Percentiles rank a stretch among this genome's conserved stretches.
Evolutionary conservation across 768 basidiomycete genomes (phyloP).

Genomic region (Asterophora lycoperdoides): DNA sequence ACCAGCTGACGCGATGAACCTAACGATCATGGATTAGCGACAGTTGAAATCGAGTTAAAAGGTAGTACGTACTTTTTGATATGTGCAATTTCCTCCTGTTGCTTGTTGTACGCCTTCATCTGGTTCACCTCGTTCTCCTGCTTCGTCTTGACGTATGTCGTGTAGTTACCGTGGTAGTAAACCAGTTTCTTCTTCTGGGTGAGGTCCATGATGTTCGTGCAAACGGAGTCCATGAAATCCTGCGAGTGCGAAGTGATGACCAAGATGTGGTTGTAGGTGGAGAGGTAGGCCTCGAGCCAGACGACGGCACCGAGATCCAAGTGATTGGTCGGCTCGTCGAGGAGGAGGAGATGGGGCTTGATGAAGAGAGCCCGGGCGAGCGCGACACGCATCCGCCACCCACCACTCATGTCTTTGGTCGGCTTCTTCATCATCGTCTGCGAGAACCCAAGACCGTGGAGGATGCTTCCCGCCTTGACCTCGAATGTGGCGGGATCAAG

Average conservation of each 20-base stretch:
- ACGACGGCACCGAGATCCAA: constrained; percentile 97
- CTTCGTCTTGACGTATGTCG: constrained; percentile 96
- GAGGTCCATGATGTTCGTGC: constrained; percentile 98
- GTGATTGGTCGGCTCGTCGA: constrained; percentile 93
- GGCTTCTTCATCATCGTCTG: constrained; percentile 91
- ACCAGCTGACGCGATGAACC: constrained; percentile 99
- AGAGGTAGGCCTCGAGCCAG: constrained; percentile 97
- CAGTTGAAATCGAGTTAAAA: background rate
- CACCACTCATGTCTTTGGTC: constrained; percentile 98
- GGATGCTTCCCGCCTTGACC: constrained; percentile 89
- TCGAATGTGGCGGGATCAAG: constrained; percentile 95
- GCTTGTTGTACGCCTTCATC: constrained; percentile 99
- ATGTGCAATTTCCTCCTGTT: constrained; percentile 97
- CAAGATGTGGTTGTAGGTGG: constrained; percentile 98
- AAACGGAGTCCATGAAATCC: constrained; percentile 97
- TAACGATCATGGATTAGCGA: constrained; percentile 22
- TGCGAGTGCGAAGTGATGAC: constrained; percentile 98
- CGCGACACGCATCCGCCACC: constrained; percentile 98
- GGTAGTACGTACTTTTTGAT: constrained; percentile 80
- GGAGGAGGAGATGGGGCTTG: constrained; percentile 91
- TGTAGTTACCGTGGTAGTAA: constrained; percentile 95
- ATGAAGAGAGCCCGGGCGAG: constrained; percentile 94
- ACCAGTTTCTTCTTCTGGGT: constrained; percentile 88
- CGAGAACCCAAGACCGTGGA: constrained; percentile 95
- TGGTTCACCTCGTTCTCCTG: constrained; percentile 98